Evolutionary conservation across 352 stramenopile species (phyloP), one percentile per base, ranked within the genome.

Genomic region (Thalassiosira oceanica): DNA sequence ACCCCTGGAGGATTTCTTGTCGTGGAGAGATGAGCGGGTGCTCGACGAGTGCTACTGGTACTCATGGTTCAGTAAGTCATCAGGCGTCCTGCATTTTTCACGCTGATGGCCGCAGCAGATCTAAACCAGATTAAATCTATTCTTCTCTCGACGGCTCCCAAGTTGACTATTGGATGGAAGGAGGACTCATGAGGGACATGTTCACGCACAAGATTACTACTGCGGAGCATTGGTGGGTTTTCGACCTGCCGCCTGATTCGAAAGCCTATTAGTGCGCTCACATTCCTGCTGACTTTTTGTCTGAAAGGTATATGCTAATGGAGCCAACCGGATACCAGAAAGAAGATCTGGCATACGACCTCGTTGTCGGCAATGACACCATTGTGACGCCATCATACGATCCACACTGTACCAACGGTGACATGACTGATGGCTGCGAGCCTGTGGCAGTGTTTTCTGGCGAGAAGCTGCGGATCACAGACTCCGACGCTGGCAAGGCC

Each of bases 161-260:
- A 27, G 16, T 71, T 65, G 69, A 79, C 27, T 79, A 75, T 44
- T 79, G 69, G 69, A 71, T 78, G 51, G 61, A 71, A 52, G 48
- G 35, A 39, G 54, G 64, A 61, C 42, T 78, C 27, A 44, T 63
- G 29, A 37, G 68, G 18, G 68, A 78, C 28, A 61, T 70, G 2
- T 78, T 70, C 39, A 70, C 39, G 24, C 68, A 78, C 29, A 64
- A 70, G 36, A 37, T 78, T 23, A 78, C 68, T 2, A 78, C 68
- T n/a, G 21, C 39, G 18, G 57, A 75, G 20, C 31, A 37, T 37
- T 37, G 31, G 31, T n/a, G n/a, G n/a, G n/a, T n/a, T n/a, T n/a
- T n/a, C n/a, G n/a, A n/a, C n/a, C n/a, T n/a, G n/a, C n/a, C n/a
- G n/a, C n/a, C n/a, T n/a, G n/a, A n/a, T n/a, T n/a, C n/a, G n/a